Conservation (phyloP, 2,329 filamentous ascomycete genomes). For the Arthrobotrys entomopaga region DNA sequence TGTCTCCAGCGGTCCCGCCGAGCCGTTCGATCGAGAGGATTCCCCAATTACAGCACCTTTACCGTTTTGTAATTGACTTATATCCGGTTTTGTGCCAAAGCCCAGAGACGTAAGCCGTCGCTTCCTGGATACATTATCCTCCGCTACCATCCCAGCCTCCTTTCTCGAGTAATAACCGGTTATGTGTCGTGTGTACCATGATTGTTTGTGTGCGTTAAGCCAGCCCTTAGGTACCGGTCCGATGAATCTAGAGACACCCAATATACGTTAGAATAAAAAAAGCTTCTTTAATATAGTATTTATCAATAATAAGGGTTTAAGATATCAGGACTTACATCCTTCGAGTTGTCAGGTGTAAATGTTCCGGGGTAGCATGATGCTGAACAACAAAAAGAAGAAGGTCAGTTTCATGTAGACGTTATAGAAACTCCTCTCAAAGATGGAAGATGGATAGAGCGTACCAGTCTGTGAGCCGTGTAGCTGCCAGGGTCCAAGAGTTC, state of each 20-base stretch:
- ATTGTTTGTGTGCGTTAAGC: slow-evolving; percentile 58
- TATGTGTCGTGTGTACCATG: slow-evolving; percentile 58
- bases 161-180: slow-evolving; percentile 57
- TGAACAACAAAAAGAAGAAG: slow-evolving; percentile 17
- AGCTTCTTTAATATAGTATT: not conserved
- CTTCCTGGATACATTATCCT: slow-evolving; percentile 55
- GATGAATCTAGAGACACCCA: slow-evolving; percentile 55
- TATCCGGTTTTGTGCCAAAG: slow-evolving; percentile 52
- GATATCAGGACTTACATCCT: slow-evolving; percentile 55
- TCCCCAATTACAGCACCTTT: slow-evolving; percentile 19
- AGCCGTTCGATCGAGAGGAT: slow-evolving; percentile 31
- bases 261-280: slow-evolving; percentile 5
- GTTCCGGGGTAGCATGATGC: slow-evolving; percentile 59
- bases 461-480: slow-evolving; percentile 59
- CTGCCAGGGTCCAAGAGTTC: slow-evolving; percentile 56
- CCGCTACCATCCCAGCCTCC: slow-evolving; percentile 56
- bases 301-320: not conserved
- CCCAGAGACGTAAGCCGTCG: slow-evolving; percentile 53
- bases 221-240: slow-evolving; percentile 59
- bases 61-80: slow-evolving; percentile 25
- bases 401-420: slow-evolving; percentile 17
- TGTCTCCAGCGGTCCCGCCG: not conserved
- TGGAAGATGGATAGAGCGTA: slow-evolving; percentile 21
- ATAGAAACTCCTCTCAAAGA: not conserved
- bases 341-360: slow-evolving; percentile 58